Evolutionary conservation across 495 filamentous ascomycete genomes (phyloP), one percentile per base, ranked within the genome.

Genomic region (Amniculicola lignicola): DNA sequence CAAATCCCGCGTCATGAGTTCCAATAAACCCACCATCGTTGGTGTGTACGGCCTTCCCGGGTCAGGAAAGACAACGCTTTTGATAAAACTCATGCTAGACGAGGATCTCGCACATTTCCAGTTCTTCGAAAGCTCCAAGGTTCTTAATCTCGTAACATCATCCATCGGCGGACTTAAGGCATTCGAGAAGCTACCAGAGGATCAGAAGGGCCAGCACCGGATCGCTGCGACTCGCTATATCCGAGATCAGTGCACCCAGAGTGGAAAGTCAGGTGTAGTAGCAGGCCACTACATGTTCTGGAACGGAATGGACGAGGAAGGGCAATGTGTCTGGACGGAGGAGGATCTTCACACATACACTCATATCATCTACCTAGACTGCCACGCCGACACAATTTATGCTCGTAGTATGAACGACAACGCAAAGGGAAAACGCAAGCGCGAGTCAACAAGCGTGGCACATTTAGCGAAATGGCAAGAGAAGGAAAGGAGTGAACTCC

Each of bases 201-300:
- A 7, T n/a, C 7, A 33, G 29, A 33, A 33, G 29, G n/a, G n/a
- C 7, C 7, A 33, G 7, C n/a, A n/a, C 7, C 29, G 29, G n/a
- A n/a, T 7, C 7, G 7, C 7, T 7, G 29, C 29, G 7, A 33
- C n/a, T n/a, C 7, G 29, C n/a, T 7, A 7, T n/a, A 33, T 33
- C n/a, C 7, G n/a, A 33, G 7, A 33, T n/a, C 7, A 75, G 43
- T 79, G 76, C 54, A 40, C 41, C 10, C 18, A 59, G 0, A 73
- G 43, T 19, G 65, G 70, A 25, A 69, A 70, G 50, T 53, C 66
- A 10, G 82, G 62, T 11, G 51, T 87, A 11, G 79, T 88, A 2
- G 70, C 79, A 22, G 81, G 82, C 16, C 82, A 86, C 60, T 77
- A 73, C 64, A 82, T 81, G 72, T 79, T 85, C 61, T 86, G 79